A percentile compares a stretch with the other conserved stretches of the same genome.
Conservation (phyloP, 2,329 filamentous ascomycete species). For the Botrytis byssoidea region DNA sequence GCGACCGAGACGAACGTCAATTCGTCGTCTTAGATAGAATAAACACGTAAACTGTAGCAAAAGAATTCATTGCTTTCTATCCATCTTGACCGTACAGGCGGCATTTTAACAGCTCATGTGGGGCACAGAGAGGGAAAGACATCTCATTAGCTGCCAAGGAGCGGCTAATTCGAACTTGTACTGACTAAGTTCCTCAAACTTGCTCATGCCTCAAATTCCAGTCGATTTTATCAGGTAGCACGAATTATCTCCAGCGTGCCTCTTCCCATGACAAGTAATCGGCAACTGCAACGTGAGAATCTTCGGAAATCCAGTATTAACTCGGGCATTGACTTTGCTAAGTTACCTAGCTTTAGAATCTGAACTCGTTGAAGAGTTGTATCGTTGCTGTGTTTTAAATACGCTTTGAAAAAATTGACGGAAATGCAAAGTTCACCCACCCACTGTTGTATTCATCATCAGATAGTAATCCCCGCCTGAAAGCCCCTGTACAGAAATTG, state of each 20-base stretch:
- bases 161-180: not conserved
- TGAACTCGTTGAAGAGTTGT: fast-evolving
- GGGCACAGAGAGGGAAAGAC: not conserved
- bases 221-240: fast-evolving
- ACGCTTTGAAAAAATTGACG: not conserved
- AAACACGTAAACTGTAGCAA: not conserved
- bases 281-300: not conserved
- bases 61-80: fast-evolving
- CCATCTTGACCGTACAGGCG: not conserved
- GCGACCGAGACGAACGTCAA: not conserved
- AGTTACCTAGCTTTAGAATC: fast-evolving
- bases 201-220: not conserved
- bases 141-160: not conserved
- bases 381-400: not conserved
- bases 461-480: not conserved
- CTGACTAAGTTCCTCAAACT: not conserved
- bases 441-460: not conserved
- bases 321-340: not conserved
- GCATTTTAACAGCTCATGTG: not conserved
- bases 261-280: not conserved
- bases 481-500: not conserved
- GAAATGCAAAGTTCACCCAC: not conserved
- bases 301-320: not conserved
- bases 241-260: not conserved
- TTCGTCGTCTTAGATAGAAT: not conserved